Base-by-base conservation (phyloP, 306 rosid species). In the Trifolium pratense region DNA sequence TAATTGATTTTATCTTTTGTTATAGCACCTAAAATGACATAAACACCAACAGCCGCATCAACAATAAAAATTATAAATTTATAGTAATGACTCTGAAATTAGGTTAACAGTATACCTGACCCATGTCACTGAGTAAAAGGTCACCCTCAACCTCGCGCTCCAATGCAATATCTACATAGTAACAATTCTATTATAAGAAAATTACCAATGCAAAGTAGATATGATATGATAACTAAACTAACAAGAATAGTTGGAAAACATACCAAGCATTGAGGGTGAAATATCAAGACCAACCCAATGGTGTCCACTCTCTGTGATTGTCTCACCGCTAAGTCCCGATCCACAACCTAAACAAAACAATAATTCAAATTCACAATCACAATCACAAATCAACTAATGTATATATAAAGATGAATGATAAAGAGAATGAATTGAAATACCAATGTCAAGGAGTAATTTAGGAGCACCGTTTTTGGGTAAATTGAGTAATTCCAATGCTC, bases 221-320 rank as follows among this genome's bases (percentile, higher is more conserved):
- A 40, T 40, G 45, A 18, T 36, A n/a, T n/a, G n/a, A n/a, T n/a
- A n/a, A n/a, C n/a, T n/a, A n/a, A 66, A 0, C 2, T 8, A 48
- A 26, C 16, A 25, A 13, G 59, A 56, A 13, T 15, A 60, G 0
- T 20, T 9, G 21, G 7, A n/a, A 61, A 61, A 0, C 92, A 62
- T 87, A 93, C 98, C 73, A 68, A 89, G 94, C 98, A 93, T 93
- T n/a, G 98, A 93, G 23, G 73, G 79, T 36, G 98, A 91, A 64
- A 93, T 93, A 68, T 93, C 97, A 66, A 89, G 80, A 55, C 97
- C 97, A 75, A 91, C 85, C 98, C 98, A 93, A 17, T 88, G 92
- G 81, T 91, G 94, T 40, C 89, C 91, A 23, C 65, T 84, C 78
- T 91, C 90, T 0, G 98, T 49, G 34, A 91, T 78, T 7, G 89